Percentiles rank a stretch among this genome's conserved stretches.
Evolutionary conservation across 768 basidiomycete genomes (phyloP).

Genomic region (Leccinum subgranulosum): DNA sequence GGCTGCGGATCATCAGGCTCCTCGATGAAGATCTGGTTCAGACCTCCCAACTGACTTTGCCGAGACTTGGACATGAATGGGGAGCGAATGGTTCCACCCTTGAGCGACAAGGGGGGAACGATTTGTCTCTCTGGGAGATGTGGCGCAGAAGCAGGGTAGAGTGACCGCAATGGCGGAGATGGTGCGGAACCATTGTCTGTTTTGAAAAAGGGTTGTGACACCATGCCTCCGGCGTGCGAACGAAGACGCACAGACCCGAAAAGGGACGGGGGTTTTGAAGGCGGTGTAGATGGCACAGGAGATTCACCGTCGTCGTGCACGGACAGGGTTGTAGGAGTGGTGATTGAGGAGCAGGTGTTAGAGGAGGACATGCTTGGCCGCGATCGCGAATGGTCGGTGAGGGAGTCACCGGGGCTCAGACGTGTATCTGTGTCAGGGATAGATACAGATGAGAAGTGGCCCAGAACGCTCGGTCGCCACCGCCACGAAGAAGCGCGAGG

Average conservation of each 20-base stretch:
- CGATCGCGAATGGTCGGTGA: constrained; percentile 46
- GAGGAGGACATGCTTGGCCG: constrained; percentile 63
- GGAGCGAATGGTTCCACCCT: constrained; percentile 29
- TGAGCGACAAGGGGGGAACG: constrained; percentile 28
- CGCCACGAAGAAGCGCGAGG: constrained; percentile 33
- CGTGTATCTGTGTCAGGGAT: constrained; percentile 42
- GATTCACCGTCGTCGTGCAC: constrained; percentile 40
- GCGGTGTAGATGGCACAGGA: constrained; percentile 37
- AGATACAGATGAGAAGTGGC: constrained; percentile 56
- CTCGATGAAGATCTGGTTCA: constrained; percentile 25
- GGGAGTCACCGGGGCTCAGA: constrained; percentile 40
- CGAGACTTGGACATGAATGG: constrained; percentile 28
- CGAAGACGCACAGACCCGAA: constrained; percentile 33
- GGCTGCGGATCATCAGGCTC: constrained; percentile 28
- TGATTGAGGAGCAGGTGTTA: constrained; percentile 49
- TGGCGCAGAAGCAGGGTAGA: constrained; percentile 36
- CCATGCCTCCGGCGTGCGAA: constrained; percentile 22
- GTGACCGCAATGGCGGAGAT: constrained; percentile 38
- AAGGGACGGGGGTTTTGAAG: constrained; percentile 33
- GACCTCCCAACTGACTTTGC: constrained; percentile 8
- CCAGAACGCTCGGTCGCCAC: constrained; percentile 66
- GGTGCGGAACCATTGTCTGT: constrained; percentile 21
- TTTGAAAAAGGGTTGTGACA: constrained; percentile 36
- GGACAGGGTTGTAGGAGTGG: constrained; percentile 32
- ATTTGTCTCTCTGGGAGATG: constrained; percentile 39